Conservation (phyloP, 306 rosid species). For the Potentilla sterilis region DNA sequence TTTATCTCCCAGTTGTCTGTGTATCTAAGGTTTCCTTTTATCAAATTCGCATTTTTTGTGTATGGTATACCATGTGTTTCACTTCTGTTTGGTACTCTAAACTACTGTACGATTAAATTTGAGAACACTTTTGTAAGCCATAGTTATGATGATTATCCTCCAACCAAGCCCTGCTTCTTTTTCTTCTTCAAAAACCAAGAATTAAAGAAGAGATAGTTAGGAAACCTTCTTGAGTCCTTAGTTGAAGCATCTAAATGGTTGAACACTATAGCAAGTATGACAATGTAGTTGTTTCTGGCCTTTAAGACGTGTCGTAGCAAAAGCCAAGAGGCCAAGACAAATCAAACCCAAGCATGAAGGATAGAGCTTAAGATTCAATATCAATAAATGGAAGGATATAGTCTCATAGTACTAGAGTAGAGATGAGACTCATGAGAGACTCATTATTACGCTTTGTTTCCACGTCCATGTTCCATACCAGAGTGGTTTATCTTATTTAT, state of each 20-base stretch:
- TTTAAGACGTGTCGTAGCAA: background rate
- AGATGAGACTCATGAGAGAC: no score
- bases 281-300: background rate
- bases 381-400: no score
- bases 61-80: slow-evolving; percentile 25
- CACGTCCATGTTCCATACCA: no score
- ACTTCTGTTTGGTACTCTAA: background rate
- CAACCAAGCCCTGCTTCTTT: background rate
- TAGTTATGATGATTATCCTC: background rate
- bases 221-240: background rate
- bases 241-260: background rate
- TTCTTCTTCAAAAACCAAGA: background rate
- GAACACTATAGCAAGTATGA: background rate
- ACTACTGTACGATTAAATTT: background rate
- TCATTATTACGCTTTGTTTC: no score
- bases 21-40: slow-evolving; percentile 46
- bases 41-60: slow-evolving; percentile 35
- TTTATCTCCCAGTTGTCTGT: slow-evolving; percentile 47
- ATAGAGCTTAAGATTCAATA: background rate
- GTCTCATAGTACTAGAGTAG: no score
- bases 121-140: background rate
- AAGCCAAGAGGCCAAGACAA: background rate
- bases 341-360: background rate
- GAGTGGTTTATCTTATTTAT: no score
- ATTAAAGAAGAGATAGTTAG: background rate